phyloP scores from a whole-genome alignment of 169 alveolate species.

The Blepharisma undulans region DNA sequence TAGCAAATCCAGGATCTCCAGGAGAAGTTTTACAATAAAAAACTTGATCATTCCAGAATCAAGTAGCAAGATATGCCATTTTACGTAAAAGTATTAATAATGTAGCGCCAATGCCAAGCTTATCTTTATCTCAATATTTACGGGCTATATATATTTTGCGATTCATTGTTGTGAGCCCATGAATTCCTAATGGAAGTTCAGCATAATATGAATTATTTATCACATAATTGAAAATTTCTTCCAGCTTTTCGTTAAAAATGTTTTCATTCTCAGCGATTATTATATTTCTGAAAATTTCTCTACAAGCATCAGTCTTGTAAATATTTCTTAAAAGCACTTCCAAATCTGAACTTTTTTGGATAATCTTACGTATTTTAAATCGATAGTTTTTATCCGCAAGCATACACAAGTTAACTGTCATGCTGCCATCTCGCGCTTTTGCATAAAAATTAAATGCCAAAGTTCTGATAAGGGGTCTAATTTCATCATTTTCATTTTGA shows the following conservation, averaged over 20 bases:
- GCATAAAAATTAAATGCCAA: neutral
- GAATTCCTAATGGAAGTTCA: neutral
- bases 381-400: neutral
- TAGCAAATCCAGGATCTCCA: neutral
- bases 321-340: neutral
- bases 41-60: neutral
- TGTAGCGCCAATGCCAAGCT: neutral
- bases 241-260: neutral
- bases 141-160: neutral
- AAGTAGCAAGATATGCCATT: neutral
- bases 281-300: neutral
- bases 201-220: neutral
- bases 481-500: neutral
- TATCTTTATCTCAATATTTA: neutral
- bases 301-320: neutral
- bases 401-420: neutral
- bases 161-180: neutral
- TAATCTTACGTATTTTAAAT: neutral
- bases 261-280: neutral
- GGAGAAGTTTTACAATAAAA: neutral
- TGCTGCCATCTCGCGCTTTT: neutral
- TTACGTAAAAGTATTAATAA: neutral
- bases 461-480: neutral
- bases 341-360: neutral
- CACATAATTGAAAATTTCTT: neutral